phyloP scores from a whole-genome alignment of 192 early-diverging fungal species.

The Phycomyces blakesleeanus region DNA sequence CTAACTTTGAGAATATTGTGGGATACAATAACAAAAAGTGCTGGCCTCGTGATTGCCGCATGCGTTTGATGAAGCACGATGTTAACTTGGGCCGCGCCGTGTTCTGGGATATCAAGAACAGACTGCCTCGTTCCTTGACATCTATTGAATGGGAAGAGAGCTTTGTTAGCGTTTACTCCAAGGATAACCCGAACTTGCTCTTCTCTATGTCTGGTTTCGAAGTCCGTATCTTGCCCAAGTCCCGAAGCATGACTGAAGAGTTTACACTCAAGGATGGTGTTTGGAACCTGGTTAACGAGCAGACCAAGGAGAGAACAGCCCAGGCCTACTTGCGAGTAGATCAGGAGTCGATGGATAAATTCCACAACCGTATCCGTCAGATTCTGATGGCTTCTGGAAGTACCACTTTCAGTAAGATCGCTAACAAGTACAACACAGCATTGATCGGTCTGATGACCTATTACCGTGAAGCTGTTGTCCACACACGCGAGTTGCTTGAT shows the following conservation, averaged over 20 bases:
- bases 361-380: conserved; percentile 95
- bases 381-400: conserved; percentile 97
- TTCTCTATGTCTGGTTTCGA: conserved; percentile 89
- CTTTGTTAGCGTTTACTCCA: conserved; percentile 94
- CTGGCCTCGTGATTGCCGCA: conserved; percentile 98
- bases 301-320: conserved; percentile 96
- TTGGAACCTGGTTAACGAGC: conserved; percentile 96
- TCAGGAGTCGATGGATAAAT: conserved; percentile 85
- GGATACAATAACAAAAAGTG: conserved; percentile 98
- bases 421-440: conserved; percentile 92
- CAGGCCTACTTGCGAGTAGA: conserved; percentile 97
- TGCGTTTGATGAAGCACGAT: conserved; percentile 99
- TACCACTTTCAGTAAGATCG: conserved; percentile 97
- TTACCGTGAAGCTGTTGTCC: conserved; percentile 95
- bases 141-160: conserved; percentile 98
- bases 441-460: conserved; percentile 98
- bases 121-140: conserved; percentile 92
- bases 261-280: conserved; percentile 83
- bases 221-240: conserved; percentile 91
- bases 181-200: conserved; percentile 96
- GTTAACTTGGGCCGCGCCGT: conserved; percentile 96
- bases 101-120: conserved; percentile 99
- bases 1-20: conserved; percentile 97
- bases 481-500: conserved; percentile 95
- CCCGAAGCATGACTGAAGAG: conserved; percentile 79